phyloP scores from a whole-genome alignment of 768 basidiomycete species.

The Pleurotus sapidus region DNA sequence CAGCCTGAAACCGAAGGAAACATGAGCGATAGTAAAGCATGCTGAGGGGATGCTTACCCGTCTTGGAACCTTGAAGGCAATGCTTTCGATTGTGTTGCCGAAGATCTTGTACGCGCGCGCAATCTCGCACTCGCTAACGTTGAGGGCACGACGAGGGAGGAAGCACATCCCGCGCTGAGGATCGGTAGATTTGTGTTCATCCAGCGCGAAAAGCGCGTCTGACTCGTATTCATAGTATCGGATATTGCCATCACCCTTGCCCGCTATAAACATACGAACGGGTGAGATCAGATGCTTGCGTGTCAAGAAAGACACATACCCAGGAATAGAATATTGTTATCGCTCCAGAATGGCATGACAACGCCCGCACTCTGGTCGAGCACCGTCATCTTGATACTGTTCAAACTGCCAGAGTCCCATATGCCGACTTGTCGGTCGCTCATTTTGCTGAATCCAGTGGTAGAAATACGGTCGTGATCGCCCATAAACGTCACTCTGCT shows the following conservation, averaged over 20 bases:
- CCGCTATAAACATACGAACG: slow-evolving; percentile 42
- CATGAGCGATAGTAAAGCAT: too few relatives aligned
- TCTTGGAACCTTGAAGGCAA: slow-evolving; percentile 93
- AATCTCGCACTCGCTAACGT: slow-evolving; percentile 90
- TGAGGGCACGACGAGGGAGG: slow-evolving; percentile 89
- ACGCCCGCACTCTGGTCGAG: slow-evolving; percentile 93
- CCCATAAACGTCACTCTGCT: slow-evolving; percentile 91
- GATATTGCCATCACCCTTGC: slow-evolving; percentile 96
- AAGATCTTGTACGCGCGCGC: slow-evolving; percentile 91
- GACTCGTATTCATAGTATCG: slow-evolving; percentile 96
- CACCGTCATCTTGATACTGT: slow-evolving; percentile 70
- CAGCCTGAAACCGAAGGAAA: slow-evolving; percentile 48
- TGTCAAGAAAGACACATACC: slow-evolving; percentile 34
- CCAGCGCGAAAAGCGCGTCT: slow-evolving; percentile 71
- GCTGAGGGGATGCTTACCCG: slow-evolving; percentile 48
- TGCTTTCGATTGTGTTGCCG: slow-evolving; percentile 74
- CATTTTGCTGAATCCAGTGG: slow-evolving; percentile 97
- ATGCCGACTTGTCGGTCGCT: slow-evolving; percentile 87
- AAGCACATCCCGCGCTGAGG: slow-evolving; percentile 98
- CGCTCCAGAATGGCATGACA: slow-evolving; percentile 96
- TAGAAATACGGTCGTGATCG: slow-evolving; percentile 81
- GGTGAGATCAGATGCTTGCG: slow-evolving; percentile 1
- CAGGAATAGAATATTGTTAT: slow-evolving; percentile 88
- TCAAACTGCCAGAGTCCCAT: slow-evolving; percentile 83
- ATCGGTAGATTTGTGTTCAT: slow-evolving; percentile 86